Conservation (phyloP, 495 filamentous ascomycete species). For the Penicillium bialowiezense region DNA sequence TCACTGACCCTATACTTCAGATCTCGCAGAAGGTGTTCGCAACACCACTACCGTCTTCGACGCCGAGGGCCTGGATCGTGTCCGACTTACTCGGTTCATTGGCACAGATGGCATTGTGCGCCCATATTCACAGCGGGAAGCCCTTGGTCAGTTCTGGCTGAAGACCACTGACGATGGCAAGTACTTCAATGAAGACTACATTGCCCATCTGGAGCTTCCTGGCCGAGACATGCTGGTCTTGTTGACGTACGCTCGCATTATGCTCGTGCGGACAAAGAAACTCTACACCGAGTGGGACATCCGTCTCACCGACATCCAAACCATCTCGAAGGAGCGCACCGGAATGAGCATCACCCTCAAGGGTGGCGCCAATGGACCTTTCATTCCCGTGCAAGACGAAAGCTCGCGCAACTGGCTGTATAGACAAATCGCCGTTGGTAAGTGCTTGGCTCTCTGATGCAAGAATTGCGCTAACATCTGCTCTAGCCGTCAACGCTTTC, state of each 20-base stretch:
- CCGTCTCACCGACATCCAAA: slow-evolving; percentile 91
- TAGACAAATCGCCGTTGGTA: slow-evolving; percentile 60
- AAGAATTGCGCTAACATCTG: slow-evolving; percentile 13
- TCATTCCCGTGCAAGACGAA: slow-evolving; percentile 90
- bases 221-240: slow-evolving; percentile 90
- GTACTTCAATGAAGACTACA: slow-evolving; percentile 96
- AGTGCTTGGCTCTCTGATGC: slow-evolving; percentile 12
- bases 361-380: slow-evolving; percentile 89
- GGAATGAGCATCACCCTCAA: slow-evolving; percentile 86
- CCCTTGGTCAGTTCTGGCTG: slow-evolving; percentile 96
- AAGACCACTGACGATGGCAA: slow-evolving; percentile 96
- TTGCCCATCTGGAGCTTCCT: slow-evolving; percentile 90
- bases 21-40: slow-evolving; percentile 92
- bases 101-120: slow-evolving; percentile 89
- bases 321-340: slow-evolving; percentile 92
- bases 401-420: slow-evolving; percentile 85
- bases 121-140: slow-evolving; percentile 93
- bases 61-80: slow-evolving; percentile 86
- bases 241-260: slow-evolving; percentile 88
- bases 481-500: slow-evolving; percentile 62
- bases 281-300: slow-evolving; percentile 93
- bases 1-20: slow-evolving; percentile 29
- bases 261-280: slow-evolving; percentile 82
- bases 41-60: slow-evolving; percentile 99
- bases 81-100: slow-evolving; percentile 87